These are phyloP conservation scores for Magnolia sinica DNA, from an alignment of 164 flowering plant genomes.

Conservation along the genomic window DNA sequence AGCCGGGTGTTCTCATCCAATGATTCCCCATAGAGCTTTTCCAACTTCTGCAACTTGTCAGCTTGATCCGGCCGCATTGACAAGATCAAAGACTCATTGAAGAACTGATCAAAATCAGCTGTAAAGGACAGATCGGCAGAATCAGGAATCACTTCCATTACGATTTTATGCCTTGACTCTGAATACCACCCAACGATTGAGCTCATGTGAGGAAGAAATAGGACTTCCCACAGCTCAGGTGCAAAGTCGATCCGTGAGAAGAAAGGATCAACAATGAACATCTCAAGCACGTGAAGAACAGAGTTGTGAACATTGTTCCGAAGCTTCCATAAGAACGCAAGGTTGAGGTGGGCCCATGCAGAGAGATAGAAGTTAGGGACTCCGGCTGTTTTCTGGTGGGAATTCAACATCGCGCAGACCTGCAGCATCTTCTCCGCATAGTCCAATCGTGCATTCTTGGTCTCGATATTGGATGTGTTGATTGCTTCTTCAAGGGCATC, in stretches of 20 bases:
- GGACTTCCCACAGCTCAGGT: slow-evolving; percentile 64
- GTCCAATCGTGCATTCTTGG: slow-evolving; percentile 64
- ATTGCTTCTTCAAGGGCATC: slow-evolving; percentile 86
- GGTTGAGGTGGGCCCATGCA: slow-evolving; percentile 84
- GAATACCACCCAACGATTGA: slow-evolving; percentile 83
- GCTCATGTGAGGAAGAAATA: slow-evolving; percentile 75
- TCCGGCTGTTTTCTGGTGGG: slow-evolving; percentile 63
- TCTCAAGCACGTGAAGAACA: slow-evolving; percentile 63
- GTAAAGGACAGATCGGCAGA: slow-evolving; percentile 66
- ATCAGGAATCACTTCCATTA: slow-evolving; percentile 79
- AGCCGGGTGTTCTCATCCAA: slow-evolving; percentile 65
- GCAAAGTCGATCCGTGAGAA: slow-evolving; percentile 75
- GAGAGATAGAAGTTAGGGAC: slow-evolving; percentile 76
- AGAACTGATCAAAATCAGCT: slow-evolving; percentile 62
- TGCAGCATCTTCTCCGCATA: slow-evolving; percentile 80
- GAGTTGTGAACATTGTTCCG: slow-evolving; percentile 45
- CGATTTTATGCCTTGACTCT: slow-evolving; percentile 60
- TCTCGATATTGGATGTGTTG: slow-evolving; percentile 57
- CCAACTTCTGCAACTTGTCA: slow-evolving; percentile 59
- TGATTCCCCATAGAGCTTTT: slow-evolving; percentile 59
- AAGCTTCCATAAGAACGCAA: slow-evolving; percentile 58
- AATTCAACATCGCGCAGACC: slow-evolving; percentile 71
- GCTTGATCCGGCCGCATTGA: slow-evolving; percentile 73
- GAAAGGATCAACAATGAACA: slow-evolving; percentile 68
- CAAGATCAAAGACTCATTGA: slow-evolving; percentile 65